Conservation (phyloP, 305 asterid species). For the Fraxinus nigra region DNA sequence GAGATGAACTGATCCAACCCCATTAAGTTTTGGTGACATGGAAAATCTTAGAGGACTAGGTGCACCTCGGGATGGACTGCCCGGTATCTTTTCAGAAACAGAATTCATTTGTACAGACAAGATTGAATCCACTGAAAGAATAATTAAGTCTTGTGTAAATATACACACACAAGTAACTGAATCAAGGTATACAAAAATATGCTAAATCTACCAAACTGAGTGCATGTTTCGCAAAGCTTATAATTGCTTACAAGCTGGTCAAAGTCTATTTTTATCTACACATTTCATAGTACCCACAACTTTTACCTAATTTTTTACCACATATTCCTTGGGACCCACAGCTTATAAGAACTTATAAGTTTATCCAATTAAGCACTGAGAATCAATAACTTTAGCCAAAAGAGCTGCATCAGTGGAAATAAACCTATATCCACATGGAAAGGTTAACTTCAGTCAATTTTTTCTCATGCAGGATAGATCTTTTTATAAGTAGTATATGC, state of each 20-base stretch:
- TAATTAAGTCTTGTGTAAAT: conserved; percentile 19
- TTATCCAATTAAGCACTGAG: neutral
- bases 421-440: neutral
- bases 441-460: neutral
- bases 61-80: conserved; percentile 76
- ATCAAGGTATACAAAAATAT: neutral
- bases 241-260: neutral
- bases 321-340: neutral
- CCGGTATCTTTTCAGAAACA: conserved; percentile 45
- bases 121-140: conserved; percentile 57
- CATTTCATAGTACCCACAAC: neutral
- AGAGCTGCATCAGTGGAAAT: neutral
- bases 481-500: conserved; percentile 6
- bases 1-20: conserved; percentile 84
- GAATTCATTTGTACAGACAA: conserved; percentile 58
- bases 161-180: neutral
- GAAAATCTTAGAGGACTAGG: conserved; percentile 93
- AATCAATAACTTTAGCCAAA: conserved; percentile 2
- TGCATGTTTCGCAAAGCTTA: neutral
- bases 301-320: neutral
- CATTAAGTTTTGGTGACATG: conserved; percentile 76
- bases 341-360: neutral
- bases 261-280: neutral
- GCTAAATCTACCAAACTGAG: neutral
- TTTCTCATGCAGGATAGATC: neutral